A percentile compares a stretch with the other conserved stretches of the same genome.
These are phyloP conservation scores for Arthrobotrys sinensis DNA, from an alignment of 2,329 filamentous ascomycete species.

Conservation along the genomic window DNA sequence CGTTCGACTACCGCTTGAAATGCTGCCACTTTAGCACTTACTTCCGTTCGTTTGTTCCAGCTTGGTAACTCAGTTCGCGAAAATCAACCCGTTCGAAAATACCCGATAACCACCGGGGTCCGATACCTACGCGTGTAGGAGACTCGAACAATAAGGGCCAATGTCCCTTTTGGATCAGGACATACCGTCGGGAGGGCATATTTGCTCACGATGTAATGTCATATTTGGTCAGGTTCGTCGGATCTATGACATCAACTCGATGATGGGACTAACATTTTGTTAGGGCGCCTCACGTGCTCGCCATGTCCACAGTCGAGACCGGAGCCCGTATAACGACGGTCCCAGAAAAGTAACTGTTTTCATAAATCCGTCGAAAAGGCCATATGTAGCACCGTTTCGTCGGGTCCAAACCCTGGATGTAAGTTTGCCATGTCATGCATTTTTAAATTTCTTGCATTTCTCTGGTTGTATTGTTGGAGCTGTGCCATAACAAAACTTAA, in stretches of 20 bases:
- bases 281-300: constrained; percentile 25
- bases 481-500: not conserved
- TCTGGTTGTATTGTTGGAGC: not conserved
- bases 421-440: not conserved
- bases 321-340: constrained; percentile 18
- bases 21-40: constrained; percentile 25
- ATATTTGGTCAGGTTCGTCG: constrained; percentile 38
- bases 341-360: constrained; percentile 42
- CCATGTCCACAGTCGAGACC: constrained; percentile 20
- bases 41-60: not conserved
- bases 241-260: not conserved
- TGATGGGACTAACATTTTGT: not conserved
- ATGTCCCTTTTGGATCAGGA: constrained; percentile 54
- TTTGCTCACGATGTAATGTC: constrained; percentile 50
- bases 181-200: constrained; percentile 36
- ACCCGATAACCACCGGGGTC: constrained; percentile 19
- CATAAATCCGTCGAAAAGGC: constrained; percentile 50
- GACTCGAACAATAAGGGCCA: constrained; percentile 12
- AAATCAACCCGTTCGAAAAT: constrained; percentile 14
- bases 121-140: not conserved
- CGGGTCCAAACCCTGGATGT: constrained; percentile 53
- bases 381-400: constrained; percentile 52
- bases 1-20: not conserved
- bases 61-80: constrained; percentile 56
- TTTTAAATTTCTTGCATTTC: too few relatives aligned